These are phyloP conservation scores for Solanum sejunctum DNA, from an alignment of 257 asterid species.

Conservation along the genomic window DNA sequence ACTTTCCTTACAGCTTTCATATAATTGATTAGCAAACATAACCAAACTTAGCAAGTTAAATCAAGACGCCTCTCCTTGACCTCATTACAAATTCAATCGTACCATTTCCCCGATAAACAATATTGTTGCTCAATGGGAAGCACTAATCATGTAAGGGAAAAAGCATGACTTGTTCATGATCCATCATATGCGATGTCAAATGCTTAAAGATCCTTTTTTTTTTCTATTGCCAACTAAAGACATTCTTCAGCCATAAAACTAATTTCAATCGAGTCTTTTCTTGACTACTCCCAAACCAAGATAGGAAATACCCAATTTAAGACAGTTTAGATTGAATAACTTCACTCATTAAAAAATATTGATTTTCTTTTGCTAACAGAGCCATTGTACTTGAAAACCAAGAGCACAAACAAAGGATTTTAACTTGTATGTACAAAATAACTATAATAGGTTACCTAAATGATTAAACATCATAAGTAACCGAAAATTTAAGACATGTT, in stretches of 20 bases:
- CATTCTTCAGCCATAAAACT: neutral
- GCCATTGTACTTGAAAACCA: neutral
- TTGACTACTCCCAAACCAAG: neutral
- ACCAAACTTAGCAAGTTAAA: neutral
- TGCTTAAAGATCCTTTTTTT: neutral
- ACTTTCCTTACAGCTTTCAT: neutral
- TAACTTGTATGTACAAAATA: neutral
- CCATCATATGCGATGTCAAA: neutral
- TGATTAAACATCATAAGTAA: neutral
- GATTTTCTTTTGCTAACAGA: neutral
- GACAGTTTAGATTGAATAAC: neutral
- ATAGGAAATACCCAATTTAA: neutral
- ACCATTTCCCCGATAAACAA: neutral
- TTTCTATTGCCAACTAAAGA: neutral
- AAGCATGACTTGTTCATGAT: neutral
- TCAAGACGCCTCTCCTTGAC: neutral
- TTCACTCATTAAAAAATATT: neutral
- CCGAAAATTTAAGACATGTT: neutral
- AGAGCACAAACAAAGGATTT: neutral
- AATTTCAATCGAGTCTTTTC: neutral
- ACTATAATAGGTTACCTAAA: neutral
- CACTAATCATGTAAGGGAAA: neutral
- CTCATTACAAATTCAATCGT: neutral
- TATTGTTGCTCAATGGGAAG: neutral
- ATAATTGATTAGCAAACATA: neutral